Conservation (phyloP, 352 stramenopile genomes). For the Phytophthora lateralis region DNA sequence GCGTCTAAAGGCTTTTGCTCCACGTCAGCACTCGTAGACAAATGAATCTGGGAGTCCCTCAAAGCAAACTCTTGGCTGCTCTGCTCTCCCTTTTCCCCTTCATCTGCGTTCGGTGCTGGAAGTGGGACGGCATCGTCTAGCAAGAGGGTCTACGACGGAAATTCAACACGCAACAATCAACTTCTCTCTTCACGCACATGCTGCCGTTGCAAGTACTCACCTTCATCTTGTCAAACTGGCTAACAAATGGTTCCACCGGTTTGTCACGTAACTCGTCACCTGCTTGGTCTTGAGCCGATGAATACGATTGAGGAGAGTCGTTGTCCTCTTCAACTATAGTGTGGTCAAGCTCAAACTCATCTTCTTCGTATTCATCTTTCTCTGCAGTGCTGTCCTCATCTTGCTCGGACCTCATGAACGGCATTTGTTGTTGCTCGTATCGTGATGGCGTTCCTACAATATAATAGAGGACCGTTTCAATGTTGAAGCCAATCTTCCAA, state of each 20-base stretch:
- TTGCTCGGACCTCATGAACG: conserved; percentile 24
- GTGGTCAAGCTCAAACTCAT: conserved; percentile 72
- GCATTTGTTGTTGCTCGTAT: conserved; percentile 41
- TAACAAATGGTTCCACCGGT: conserved; percentile 29
- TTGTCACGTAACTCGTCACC: background rate
- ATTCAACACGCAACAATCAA: background rate
- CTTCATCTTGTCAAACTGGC: conserved; percentile 51
- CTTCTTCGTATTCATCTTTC: conserved; percentile 57
- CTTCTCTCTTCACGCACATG: background rate
- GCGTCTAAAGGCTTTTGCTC: conserved; percentile 12
- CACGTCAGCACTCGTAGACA: conserved; percentile 3
- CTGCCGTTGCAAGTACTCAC: conserved; percentile 10
- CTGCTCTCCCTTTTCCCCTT: conserved; percentile 3
- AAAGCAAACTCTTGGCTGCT: conserved; percentile 6
- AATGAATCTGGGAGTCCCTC: conserved; percentile 8
- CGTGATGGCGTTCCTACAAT: conserved; percentile 39
- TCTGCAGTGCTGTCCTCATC: conserved; percentile 29
- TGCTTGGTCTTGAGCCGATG: conserved; percentile 1
- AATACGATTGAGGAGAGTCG: conserved; percentile 3
- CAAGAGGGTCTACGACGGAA: conserved; percentile 8
- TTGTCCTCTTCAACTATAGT: conserved; percentile 35
- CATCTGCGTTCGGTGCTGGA: background rate
- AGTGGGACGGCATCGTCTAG: conserved; percentile 5
- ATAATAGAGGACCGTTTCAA: background rate
- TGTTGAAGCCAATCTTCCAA: background rate